Conservation (phyloP, 2,329 filamentous ascomycete genomes). For the Helminthosporium solani region DNA sequence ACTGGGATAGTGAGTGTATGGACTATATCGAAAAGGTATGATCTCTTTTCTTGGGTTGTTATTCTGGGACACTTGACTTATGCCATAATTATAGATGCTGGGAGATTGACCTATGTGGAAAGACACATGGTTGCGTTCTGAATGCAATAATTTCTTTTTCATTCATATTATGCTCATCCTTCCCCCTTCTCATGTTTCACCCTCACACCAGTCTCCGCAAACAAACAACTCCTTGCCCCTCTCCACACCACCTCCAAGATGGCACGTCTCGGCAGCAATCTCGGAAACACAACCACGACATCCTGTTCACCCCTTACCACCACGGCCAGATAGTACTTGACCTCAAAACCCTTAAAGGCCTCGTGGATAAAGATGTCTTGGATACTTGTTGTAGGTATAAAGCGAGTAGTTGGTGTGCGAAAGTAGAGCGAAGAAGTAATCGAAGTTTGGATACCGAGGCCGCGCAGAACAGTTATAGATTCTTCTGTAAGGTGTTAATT, state of each 20-base stretch:
- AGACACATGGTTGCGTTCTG: too few relatives aligned
- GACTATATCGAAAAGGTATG: background rate
- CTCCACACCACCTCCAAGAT: conserved; percentile 91
- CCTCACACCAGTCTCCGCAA: conserved; percentile 53
- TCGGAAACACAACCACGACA: conserved; percentile 92
- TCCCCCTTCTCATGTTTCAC: background rate
- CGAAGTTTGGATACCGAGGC: conserved; percentile 86
- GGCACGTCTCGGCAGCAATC: conserved; percentile 68
- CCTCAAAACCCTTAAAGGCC: conserved; percentile 89
- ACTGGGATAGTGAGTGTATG: too few relatives aligned
- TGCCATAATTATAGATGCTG: too few relatives aligned
- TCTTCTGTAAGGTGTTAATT: conserved; percentile 58
- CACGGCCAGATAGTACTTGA: conserved; percentile 84
- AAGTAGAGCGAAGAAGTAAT: conserved; percentile 70
- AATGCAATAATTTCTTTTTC: background rate
- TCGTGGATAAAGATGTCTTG: conserved; percentile 94
- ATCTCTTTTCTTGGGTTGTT: background rate
- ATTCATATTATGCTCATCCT: background rate
- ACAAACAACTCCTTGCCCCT: conserved; percentile 77
- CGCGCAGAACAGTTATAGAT: conserved; percentile 82
- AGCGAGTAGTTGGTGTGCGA: conserved; percentile 61
- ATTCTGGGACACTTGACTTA: background rate
- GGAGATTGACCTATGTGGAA: too few relatives aligned
- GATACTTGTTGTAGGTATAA: conserved; percentile 89
- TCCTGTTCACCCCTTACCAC: conserved; percentile 87